Evolutionary conservation across 805 yeast genomes (phyloP).

Genomic region (Suhomyces kilbournensis): DNA sequence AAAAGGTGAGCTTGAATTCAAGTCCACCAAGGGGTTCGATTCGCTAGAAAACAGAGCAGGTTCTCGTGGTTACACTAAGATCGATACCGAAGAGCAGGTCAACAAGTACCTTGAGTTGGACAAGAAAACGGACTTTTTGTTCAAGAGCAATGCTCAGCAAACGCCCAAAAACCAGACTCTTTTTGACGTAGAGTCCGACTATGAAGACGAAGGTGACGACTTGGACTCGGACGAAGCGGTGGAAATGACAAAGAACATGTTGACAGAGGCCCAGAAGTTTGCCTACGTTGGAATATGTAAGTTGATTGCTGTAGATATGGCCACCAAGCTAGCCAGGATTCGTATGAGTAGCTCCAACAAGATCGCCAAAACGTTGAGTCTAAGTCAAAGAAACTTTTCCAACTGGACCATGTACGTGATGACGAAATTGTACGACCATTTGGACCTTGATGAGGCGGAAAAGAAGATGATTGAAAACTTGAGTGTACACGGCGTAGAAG

Average conservation of each 20-base stretch:
- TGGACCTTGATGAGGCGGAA: constrained; percentile 76
- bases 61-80: constrained; percentile 79
- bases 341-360: constrained; percentile 50
- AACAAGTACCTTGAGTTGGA: constrained; percentile 57
- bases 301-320: constrained; percentile 74
- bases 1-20: constrained; percentile 60
- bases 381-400: constrained; percentile 73
- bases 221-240: constrained; percentile 61
- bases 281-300: constrained; percentile 89
- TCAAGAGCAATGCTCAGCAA: constrained; percentile 22
- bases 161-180: constrained; percentile 13
- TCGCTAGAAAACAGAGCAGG: constrained; percentile 38
- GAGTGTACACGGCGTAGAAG: constrained; percentile 78
- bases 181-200: constrained; percentile 23
- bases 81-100: constrained; percentile 83
- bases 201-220: constrained; percentile 36
- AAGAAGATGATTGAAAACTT: constrained; percentile 82
- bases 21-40: constrained; percentile 17
- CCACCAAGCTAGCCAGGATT: constrained; percentile 66
- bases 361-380: constrained; percentile 57
- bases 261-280: constrained; percentile 79
- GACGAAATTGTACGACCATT: constrained; percentile 71
- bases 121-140: constrained; percentile 51
- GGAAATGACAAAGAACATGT: constrained; percentile 73
- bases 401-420: constrained; percentile 79